phyloP scores from a whole-genome alignment of 768 basidiomycete species.

The Xerocomellus chrysenteron region DNA sequence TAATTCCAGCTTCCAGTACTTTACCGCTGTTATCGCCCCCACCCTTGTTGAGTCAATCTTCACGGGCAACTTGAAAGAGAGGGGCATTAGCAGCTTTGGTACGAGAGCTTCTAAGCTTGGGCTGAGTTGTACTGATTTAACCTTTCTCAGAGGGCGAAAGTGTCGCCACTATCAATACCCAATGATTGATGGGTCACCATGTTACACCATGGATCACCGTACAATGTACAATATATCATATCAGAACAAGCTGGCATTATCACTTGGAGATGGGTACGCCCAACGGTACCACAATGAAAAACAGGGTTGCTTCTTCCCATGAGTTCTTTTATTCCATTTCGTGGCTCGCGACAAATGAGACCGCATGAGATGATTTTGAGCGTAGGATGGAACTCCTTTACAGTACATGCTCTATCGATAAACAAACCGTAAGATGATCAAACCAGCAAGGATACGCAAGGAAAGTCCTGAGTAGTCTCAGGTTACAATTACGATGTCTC shows the following conservation, averaged over 20 bases:
- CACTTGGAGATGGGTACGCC: not conserved
- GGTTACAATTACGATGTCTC: constrained; percentile 88
- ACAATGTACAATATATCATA: not conserved
- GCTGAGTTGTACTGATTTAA: not conserved
- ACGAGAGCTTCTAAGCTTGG: not conserved
- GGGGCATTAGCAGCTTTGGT: constrained; percentile 17
- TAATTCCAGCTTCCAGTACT: constrained; percentile 9
- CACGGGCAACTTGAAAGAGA: not conserved
- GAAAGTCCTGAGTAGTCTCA: constrained; percentile 4
- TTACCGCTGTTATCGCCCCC: constrained; percentile 15
- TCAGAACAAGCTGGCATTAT: too few relatives aligned
- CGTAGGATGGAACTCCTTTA: too few relatives aligned
- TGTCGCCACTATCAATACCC: not conserved
- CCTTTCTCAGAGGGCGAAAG: constrained; percentile 17
- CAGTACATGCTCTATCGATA: too few relatives aligned
- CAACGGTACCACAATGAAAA: not conserved
- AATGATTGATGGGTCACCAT: not conserved
- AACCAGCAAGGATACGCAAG: not conserved
- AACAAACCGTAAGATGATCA: not conserved
- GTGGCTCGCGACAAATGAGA: not conserved
- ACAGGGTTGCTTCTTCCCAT: not conserved
- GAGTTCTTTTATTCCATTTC: not conserved
- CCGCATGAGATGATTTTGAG: not conserved
- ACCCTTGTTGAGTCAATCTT: not conserved
- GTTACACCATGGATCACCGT: not conserved